Base-by-base conservation (phyloP, 257 asterid genomes). In the Ophiorrhiza pumila region DNA sequence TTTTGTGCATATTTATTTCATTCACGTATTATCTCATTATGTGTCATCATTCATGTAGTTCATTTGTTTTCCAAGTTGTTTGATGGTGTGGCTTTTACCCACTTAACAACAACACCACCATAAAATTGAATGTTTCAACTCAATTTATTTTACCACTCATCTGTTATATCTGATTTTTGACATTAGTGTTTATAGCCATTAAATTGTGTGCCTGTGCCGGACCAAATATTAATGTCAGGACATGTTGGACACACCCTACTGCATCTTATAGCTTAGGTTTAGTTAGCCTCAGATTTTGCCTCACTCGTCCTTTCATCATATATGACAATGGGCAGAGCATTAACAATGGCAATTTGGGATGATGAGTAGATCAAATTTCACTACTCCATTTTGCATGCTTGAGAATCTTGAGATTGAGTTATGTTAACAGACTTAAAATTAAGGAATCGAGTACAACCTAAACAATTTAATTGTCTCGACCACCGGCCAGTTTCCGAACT, bases 141-240 rank as follows among this genome's bases (percentile, higher is more conserved):
- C 15, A 46, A n/a, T n/a, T n/a, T n/a, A n/a, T n/a, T 25, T 27
- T 23, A 66, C 42, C 18, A 23, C 62, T 56, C 62, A 23, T 25
- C 1, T 2, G 5, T 25, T n/a, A 7, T 43, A 46, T n/a, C 69
- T 61, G 69, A 46, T 31, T 37, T 45, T 34, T 22, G 29, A 25
- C 45, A 72, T 63, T 35, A 59, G 52, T 29, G 18, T 61, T 72
- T 31, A 46, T 32, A 2, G 76, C 15, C 31, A 46, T 72, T 72
- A 35, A 61, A 46, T 72, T 46, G 47, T 7, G 66, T 61, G 49
- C 69, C 50, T 17, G 39, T 45, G 39, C 61, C 46, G 15, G 22
- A 29, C 22, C n/a, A n/a, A 27, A 5, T 23, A 25, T 25, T 68
- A 68, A 34, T 25, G 62, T 50, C n/a, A 18, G 62, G 63, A 46